A percentile compares a stretch with the other conserved stretches of the same genome.
Conservation (phyloP, 495 filamentous ascomycete genomes). For the Aspergillus incahuasiensis region DNA sequence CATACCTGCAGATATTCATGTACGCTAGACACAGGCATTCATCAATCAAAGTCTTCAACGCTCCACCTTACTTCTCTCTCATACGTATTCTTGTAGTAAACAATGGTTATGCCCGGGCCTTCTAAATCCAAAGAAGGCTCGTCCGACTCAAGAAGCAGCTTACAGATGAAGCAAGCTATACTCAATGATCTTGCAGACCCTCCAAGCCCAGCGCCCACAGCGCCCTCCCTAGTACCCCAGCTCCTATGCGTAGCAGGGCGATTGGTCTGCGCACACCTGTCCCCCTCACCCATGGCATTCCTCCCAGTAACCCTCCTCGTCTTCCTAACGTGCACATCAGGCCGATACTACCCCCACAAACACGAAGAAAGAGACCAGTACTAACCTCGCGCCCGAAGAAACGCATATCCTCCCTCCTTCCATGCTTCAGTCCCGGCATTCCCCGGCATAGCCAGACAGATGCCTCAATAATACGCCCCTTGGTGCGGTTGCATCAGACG, state of each 20-base stretch:
- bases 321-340: slow-evolving; percentile 72
- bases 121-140: no score
- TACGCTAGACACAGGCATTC: no score
- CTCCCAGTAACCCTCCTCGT: slow-evolving; percentile 31
- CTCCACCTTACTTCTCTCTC: no score
- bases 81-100: no score
- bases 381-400: slow-evolving; percentile 66
- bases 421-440: slow-evolving; percentile 61
- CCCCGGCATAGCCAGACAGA: slow-evolving; percentile 72
- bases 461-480: slow-evolving; percentile 67
- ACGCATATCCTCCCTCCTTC: slow-evolving; percentile 61
- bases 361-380: slow-evolving; percentile 62
- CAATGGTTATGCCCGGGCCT: no score
- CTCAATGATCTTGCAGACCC: slow-evolving; percentile 65
- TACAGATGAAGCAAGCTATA: slow-evolving; percentile 67
- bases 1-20: no score
- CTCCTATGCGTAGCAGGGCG: slow-evolving; percentile 60
- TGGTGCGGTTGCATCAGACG: slow-evolving; percentile 68
- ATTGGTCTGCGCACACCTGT: slow-evolving; percentile 70
- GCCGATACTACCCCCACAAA: slow-evolving; percentile 79
- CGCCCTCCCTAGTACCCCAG: slow-evolving; percentile 57
- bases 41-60: no score
- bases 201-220: slow-evolving; percentile 67
- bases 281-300: slow-evolving; percentile 20
- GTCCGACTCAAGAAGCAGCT: no score